phyloP scores from a whole-genome alignment of 2,329 filamentous ascomycete genomes.

The Fusarium sp. region DNA sequence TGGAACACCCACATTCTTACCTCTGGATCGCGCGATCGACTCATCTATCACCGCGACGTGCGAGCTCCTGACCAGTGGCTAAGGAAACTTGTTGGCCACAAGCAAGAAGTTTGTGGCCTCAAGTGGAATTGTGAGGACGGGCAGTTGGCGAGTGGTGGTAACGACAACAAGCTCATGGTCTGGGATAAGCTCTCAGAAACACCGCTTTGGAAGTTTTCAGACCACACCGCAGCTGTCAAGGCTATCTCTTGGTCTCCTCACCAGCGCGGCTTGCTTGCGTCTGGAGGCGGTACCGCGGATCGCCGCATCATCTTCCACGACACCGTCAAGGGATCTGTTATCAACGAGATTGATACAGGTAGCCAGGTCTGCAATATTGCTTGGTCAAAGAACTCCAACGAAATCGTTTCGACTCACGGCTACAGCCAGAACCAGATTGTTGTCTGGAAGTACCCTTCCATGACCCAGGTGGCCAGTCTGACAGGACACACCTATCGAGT shows the following conservation, averaged over 20 bases:
- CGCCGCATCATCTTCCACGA: slow-evolving; percentile 98
- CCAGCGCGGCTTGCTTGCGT: slow-evolving; percentile 92
- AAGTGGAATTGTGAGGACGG: slow-evolving; percentile 98
- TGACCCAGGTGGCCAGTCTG: slow-evolving; percentile 95
- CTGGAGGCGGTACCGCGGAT: slow-evolving; percentile 94
- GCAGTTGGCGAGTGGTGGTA: slow-evolving; percentile 93
- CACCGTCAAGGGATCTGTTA: slow-evolving; percentile 81
- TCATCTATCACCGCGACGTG: slow-evolving; percentile 96
- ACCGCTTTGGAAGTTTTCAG: slow-evolving; percentile 91
- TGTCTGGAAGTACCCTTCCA: slow-evolving; percentile 98
- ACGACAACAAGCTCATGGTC: slow-evolving; percentile 98
- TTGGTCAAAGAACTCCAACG: slow-evolving; percentile 97
- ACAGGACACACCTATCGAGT: slow-evolving; percentile 98
- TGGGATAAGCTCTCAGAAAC: slow-evolving; percentile 97
- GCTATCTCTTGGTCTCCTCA: slow-evolving; percentile 98
- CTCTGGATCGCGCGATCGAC: slow-evolving; percentile 90
- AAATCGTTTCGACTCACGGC: slow-evolving; percentile 96
- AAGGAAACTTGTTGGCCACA: slow-evolving; percentile 88
- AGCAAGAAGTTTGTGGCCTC: slow-evolving; percentile 96
- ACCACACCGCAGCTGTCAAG: slow-evolving; percentile 96
- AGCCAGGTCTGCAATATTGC: slow-evolving; percentile 99
- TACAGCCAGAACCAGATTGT: slow-evolving; percentile 99
- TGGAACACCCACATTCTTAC: slow-evolving; percentile 99
- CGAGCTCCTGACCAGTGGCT: slow-evolving; percentile 92
- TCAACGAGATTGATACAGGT: slow-evolving; percentile 94